Percentiles rank a stretch among this genome's conserved stretches.
Conservation (phyloP, 345 rosid genomes). For the Zanthoxylum bungeanum region DNA sequence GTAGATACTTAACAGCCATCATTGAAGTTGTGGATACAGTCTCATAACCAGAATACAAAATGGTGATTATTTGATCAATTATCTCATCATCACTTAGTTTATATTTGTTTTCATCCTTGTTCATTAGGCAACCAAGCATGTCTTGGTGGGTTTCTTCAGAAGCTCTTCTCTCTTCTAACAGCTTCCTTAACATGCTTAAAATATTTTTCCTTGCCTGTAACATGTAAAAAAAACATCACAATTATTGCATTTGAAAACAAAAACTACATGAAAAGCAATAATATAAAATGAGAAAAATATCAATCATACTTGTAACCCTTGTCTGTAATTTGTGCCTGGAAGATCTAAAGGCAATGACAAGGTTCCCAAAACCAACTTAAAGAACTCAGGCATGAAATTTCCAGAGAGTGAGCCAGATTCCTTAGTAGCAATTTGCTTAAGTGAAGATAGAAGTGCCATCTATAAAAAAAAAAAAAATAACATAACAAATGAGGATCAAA, state of each 20-base stretch:
- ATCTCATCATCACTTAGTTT: slow-evolving; percentile 56
- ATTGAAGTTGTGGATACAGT: slow-evolving; percentile 84
- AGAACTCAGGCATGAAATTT: slow-evolving; percentile 65
- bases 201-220: slow-evolving; percentile 68
- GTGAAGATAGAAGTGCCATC: slow-evolving; percentile 81
- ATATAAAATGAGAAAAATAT: not conserved
- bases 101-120: slow-evolving; percentile 42
- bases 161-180: slow-evolving; percentile 55
- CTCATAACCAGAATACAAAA: slow-evolving; percentile 78
- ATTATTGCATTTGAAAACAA: not conserved
- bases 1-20: slow-evolving; percentile 91
- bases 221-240: not conserved
- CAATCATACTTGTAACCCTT: slow-evolving; percentile 51
- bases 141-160: slow-evolving; percentile 43
- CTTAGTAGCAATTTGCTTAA: slow-evolving; percentile 54
- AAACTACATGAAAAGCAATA: not conserved
- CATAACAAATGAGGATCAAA: slow-evolving; percentile 2
- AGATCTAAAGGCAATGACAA: slow-evolving; percentile 76
- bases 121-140: slow-evolving; percentile 73
- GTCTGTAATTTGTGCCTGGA: slow-evolving; percentile 59
- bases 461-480: slow-evolving; percentile 11
- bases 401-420: slow-evolving; percentile 35
- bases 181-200: slow-evolving; percentile 40
- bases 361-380: slow-evolving; percentile 71
- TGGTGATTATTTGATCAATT: slow-evolving; percentile 78